Evolutionary conservation across 805 yeast species (phyloP).

Genomic region (Pichia thaimueangensis): DNA sequence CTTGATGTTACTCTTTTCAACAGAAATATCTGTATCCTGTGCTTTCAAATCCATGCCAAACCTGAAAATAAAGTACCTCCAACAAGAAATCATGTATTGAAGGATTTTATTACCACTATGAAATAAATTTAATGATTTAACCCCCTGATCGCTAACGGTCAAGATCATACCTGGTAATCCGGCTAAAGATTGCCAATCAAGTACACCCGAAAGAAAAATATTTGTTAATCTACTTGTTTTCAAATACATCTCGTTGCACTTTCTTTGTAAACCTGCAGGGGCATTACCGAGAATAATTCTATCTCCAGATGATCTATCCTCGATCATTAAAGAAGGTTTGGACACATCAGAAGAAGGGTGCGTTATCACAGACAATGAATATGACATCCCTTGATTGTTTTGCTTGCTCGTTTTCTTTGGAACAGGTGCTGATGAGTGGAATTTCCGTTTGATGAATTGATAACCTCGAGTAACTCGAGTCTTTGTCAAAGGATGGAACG

Average conservation of each 20-base stretch:
- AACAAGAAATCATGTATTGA: conserved; percentile 60
- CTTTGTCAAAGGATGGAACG: not conserved
- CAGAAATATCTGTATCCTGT: conserved; percentile 12
- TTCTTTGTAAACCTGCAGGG: conserved; percentile 83
- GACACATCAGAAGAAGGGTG: conserved; percentile 59
- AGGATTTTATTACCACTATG: conserved; percentile 41
- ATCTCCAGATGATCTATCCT: conserved; percentile 43
- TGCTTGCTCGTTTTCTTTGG: too few relatives aligned
- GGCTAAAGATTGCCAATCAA: conserved; percentile 75
- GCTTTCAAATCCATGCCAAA: conserved; percentile 50
- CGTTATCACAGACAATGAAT: conserved; percentile 43
- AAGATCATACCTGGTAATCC: conserved; percentile 88
- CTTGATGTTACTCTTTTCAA: conserved; percentile 14
- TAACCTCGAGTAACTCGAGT: not conserved
- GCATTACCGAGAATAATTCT: conserved; percentile 69
- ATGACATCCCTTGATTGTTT: conserved; percentile 30
- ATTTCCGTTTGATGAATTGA: too few relatives aligned
- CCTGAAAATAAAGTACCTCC: conserved; percentile 85
- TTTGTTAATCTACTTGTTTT: conserved; percentile 52
- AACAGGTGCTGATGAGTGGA: too few relatives aligned
- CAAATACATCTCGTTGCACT: conserved; percentile 53
- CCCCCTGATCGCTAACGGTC: conserved; percentile 75
- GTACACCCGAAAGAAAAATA: conserved; percentile 72
- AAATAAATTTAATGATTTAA: conserved; percentile 46
- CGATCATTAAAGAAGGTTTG: conserved; percentile 50